Base-by-base conservation (phyloP, 139 green algal genomes). In the Yamagishiella unicocca region DNA sequence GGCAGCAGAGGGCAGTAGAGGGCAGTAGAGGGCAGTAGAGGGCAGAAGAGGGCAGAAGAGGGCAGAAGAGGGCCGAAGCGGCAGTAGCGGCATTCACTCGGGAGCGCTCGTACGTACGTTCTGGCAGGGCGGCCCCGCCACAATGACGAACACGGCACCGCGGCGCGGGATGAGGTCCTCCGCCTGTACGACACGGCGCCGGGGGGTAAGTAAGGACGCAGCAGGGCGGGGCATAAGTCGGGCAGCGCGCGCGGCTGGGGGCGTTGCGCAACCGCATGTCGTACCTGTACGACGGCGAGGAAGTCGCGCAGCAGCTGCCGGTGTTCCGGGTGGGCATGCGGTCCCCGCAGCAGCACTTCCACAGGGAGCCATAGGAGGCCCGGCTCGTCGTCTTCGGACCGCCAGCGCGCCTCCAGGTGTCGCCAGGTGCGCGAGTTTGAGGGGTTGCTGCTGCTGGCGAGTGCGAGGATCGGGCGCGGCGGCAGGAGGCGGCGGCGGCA, bases 81-180 rank as follows among this genome's bases (percentile, higher is more conserved):
- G n/a, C n/a, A n/a, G n/a, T n/a, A n/a, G n/a, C n/a, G n/a, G n/a
- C n/a, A n/a, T n/a, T n/a, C n/a, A n/a, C n/a, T n/a, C n/a, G n/a
- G n/a, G n/a, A n/a, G n/a, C n/a, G 58, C 17, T 14, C 33, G 38
- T 40, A 45, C 74, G 2, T 50, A 82, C 46, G 31, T 84, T 50
- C 4, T 84, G 58, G 58, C 78, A 84, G 54, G 78, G 78, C n/a
- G 78, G 29, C 4, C 78, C 78, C 0, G 38, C 29, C 29, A 29
- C 19, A 4, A 84, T 2, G 1, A 17, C 27, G 42, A 84, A 74
- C 3, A 74, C 78, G 21, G 73, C 58, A 0, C 78, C 78, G 2
- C 3, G 37, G 27, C 12, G 38, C 29, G 78, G 78, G 2, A 84
- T 38, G 38, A 67, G 29, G 27, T 61, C 58, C 78, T 84, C 78